Base-by-base conservation (phyloP, 176 grass and related monocot genomes). In the sorghum (Sorghum bicolor) region DNA sequence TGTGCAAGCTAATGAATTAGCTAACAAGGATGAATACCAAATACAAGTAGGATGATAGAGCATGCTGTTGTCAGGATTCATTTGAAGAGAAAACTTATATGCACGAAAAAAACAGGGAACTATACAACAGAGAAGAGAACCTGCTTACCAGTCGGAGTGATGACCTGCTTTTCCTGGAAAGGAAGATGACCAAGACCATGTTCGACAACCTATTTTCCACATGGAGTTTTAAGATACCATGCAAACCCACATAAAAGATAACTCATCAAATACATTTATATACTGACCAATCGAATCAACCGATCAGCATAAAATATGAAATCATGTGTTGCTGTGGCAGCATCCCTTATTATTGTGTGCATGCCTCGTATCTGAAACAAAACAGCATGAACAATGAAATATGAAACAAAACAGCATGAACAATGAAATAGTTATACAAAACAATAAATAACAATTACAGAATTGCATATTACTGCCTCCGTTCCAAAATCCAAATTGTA, bases 291-390 rank as follows among this genome's bases (percentile, higher is more conserved):
- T 78, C 94, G 94, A 96, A 96, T 96, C 91, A 96, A 85, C 64
- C 94, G 86, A 88, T 96, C 91, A 37, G 94, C 86, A 87, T 96
- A 96, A 86, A 96, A 96, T 93, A 94, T 97, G 89, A 99, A 99
- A 88, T 99, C 93, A 86, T 99, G 93, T 78, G 89, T 96, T 75
- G 96, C 87, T 13, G 96, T 96, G 39, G 82, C 91, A 85, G 91
- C 93, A 92, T 99, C 96, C 70, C 96, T 83, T 94, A 99, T 99
- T 64, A 99, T 89, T 74, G 96, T 99, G 86, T 99, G 96, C 96
- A 99, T 99, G 72, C 96, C 96, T 70, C 91, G 79, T 80, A 99
- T 96, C 96, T 99, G 76, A 76, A 89, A 72, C 15, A 34, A 34
- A 34, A 34, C 34, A 34, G 34, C 34, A 34, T 66, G 44, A 72